phyloP scores from a whole-genome alignment of 768 basidiomycete genomes.

The Leucogyrophana mollusca region DNA sequence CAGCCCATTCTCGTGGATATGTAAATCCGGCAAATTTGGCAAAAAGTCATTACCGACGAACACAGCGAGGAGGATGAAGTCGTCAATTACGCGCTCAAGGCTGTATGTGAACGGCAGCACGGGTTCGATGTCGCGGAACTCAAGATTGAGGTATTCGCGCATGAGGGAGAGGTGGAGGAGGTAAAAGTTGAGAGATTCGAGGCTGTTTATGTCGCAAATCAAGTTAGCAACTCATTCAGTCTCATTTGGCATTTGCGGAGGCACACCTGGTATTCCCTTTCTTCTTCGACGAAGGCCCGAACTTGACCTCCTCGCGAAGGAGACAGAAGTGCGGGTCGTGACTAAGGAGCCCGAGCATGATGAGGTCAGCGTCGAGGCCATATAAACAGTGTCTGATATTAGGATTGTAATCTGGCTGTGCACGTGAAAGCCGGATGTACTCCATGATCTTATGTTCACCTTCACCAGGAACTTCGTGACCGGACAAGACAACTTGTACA shows the following conservation, averaged over 20 bases:
- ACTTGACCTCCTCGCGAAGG: constrained; percentile 96
- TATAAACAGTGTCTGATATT: constrained; percentile 98
- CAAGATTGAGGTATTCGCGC: constrained; percentile 96
- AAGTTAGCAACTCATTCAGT: too few relatives aligned
- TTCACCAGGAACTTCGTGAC: constrained; percentile 98
- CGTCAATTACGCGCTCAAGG: constrained; percentile 94
- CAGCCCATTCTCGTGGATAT: constrained; percentile 96
- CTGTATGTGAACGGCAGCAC: constrained; percentile 77
- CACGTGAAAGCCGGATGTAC: constrained; percentile 91
- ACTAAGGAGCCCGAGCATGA: constrained; percentile 95
- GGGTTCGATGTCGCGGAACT: constrained; percentile 78
- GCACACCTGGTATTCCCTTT: constrained; percentile 66
- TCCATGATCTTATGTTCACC: constrained; percentile 99
- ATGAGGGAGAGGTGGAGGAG: constrained; percentile 91
- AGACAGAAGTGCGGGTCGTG: constrained; percentile 99
- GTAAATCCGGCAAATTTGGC: constrained; percentile 93
- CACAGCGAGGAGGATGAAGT: constrained; percentile 94
- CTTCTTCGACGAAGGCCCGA: constrained; percentile 78
- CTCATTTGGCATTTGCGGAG: too few relatives aligned
- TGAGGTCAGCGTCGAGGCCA: constrained; percentile 95
- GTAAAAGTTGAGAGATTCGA: constrained; percentile 90
- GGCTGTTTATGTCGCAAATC: constrained; percentile 23
- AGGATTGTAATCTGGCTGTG: constrained; percentile 94
- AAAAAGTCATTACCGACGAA: constrained; percentile 99
- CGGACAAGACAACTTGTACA: constrained; percentile 90